Evolutionary conservation across 305 asterid species (phyloP), one percentile per base, ranked within the genome.

Genomic region (Fraxinus angustifolia): DNA sequence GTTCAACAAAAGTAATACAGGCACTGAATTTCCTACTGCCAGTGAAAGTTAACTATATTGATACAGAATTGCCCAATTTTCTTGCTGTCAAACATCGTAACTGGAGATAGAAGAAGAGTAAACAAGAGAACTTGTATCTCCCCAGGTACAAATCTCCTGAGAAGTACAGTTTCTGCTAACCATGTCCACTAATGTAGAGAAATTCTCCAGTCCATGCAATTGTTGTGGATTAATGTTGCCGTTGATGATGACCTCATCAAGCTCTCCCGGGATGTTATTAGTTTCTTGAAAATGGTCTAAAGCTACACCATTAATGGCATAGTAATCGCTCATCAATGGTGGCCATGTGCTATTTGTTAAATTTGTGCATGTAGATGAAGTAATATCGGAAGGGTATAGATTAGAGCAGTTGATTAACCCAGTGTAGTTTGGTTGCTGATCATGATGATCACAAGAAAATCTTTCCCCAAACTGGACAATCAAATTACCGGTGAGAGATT

Each of bases 61-160:
- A 72, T 67, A 53, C 35, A 67, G 56, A 38, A 75, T 48, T 78
- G 14, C 26, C 26, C 26, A 56, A 17, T 5, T 56, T 56, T 81
- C 80, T 53, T 72, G 84, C 21, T 80, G 81, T 70, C 74, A 45
- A 78, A 77, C 65, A 79, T 87, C 83, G 6, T 53, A 82, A 73
- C 73, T 80, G 56, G 74, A 53, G 11, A 78, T 28, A 23, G 73
- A 71, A 19, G 87, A 78, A 83, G 92, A 82, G 62, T 80, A 82
- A 56, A 81, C 45, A n/a, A 82, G 67, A 23, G 90, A 77, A 34
- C 48, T 86, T 17, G 80, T 72, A 10, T 92, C 90, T 79, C 80
- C 89, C 88, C 90, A 88, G 79, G 82, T 82, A 2, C 83, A 77
- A 79, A 80, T 78, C 78, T 84, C 87, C 40, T 68, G 82, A 35